phyloP scores from a whole-genome alignment of 306 rosid species.

The Luffa aegyptiaca region DNA sequence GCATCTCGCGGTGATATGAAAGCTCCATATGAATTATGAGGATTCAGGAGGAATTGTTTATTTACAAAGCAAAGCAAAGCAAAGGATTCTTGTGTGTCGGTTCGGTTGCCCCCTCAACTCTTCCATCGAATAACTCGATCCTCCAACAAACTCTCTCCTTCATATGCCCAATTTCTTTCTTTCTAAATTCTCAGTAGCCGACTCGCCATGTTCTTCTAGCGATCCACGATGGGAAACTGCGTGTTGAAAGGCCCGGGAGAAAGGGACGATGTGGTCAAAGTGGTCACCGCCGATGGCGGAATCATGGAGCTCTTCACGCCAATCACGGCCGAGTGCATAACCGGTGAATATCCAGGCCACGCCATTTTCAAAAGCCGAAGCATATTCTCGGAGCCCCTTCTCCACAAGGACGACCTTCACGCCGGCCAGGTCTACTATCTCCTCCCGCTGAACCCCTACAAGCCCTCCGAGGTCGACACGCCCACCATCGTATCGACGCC shows the following conservation, averaged over 20 bases:
- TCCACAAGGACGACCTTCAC: constrained; percentile 42
- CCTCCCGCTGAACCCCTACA: constrained; percentile 52
- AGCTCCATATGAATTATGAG: background rate
- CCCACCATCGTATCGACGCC: constrained; percentile 24
- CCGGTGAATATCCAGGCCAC: constrained; percentile 57
- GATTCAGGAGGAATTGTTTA: constrained; percentile 11
- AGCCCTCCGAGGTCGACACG: background rate
- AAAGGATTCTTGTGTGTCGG: constrained; percentile 59
- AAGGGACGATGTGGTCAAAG: constrained; percentile 33
- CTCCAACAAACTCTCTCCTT: constrained; percentile 12
- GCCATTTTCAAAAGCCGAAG: constrained; percentile 39
- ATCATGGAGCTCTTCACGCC: constrained; percentile 65
- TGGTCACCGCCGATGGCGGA: constrained; percentile 55
- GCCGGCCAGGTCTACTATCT: constrained; percentile 51
- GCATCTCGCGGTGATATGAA: background rate
- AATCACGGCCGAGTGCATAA: constrained; percentile 42
- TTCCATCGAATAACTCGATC: constrained; percentile 18
- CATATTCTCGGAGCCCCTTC: constrained; percentile 36
- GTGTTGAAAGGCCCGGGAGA: constrained; percentile 37
- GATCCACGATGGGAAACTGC: constrained; percentile 53
- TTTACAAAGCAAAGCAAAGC: constrained; percentile 15
- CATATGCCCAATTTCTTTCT: background rate
- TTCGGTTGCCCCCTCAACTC: background rate
- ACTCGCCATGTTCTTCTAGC: background rate
- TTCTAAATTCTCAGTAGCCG: background rate